phyloP scores from a whole-genome alignment of 345 rosid genomes.

The Populus alba region DNA sequence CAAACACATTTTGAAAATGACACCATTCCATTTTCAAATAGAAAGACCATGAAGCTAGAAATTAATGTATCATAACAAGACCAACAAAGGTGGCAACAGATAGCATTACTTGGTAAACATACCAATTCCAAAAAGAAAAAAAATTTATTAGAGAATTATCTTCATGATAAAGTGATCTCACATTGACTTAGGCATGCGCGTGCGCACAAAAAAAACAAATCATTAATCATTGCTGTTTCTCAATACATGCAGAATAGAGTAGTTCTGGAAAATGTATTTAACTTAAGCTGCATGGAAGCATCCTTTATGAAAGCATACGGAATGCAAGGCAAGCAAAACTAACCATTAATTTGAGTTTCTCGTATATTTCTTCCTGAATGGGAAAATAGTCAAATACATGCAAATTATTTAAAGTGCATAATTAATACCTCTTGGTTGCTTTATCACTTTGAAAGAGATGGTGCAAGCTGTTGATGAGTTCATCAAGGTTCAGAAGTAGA shows the following conservation, averaged over 20 bases:
- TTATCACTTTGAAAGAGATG: conserved; percentile 49
- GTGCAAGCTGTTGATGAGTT: conserved; percentile 68
- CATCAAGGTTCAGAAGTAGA: conserved; percentile 53
- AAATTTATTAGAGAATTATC: too few species aligned
- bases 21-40: too few species aligned
- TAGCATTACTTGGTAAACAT: too few species aligned
- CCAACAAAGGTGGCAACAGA: too few species aligned
- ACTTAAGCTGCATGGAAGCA: not conserved
- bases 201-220: too few species aligned
- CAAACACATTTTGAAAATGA: too few species aligned
- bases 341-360: not conserved
- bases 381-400: not conserved
- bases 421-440: conserved; percentile 59
- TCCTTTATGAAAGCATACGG: not conserved
- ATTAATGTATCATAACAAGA: too few species aligned
- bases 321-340: not conserved
- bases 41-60: too few species aligned
- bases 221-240: not conserved
- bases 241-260: not conserved
- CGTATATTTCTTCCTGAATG: not conserved
- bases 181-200: too few species aligned
- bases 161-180: too few species aligned
- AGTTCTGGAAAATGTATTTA: too few species aligned
- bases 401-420: conserved; percentile 4
- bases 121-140: too few species aligned